Percentiles rank a stretch among this genome's conserved stretches.
Evolutionary conservation across 1,139 yeast species (phyloP).

Genomic region (Scheffersomyces insectosa): DNA sequence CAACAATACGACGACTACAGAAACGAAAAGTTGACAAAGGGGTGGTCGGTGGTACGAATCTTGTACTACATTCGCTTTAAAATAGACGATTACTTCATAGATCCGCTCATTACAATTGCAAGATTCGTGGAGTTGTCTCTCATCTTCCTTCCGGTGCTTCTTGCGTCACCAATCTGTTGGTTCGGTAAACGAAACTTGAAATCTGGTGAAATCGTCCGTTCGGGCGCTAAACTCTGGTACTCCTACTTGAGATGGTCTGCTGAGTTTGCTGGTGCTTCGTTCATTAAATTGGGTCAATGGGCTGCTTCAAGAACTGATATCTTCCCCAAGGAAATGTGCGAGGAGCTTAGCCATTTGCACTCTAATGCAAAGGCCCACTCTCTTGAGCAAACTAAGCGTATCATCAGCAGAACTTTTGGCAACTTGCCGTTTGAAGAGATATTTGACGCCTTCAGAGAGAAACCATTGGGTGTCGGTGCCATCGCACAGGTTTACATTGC

Average conservation of each 20-base stretch:
- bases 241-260: conserved; percentile 63
- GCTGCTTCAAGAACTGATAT: conserved; percentile 98
- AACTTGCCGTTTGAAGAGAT: conserved; percentile 68
- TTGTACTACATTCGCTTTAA: conserved; percentile 39
- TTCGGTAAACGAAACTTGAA: conserved; percentile 50
- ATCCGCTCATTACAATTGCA: conserved; percentile 66
- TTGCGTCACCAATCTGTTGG: conserved; percentile 64
- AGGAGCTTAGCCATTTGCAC: conserved; percentile 74
- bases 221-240: conserved; percentile 77
- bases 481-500: conserved; percentile 94
- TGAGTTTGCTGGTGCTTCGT: conserved; percentile 90
- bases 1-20: conserved; percentile 27
- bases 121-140: conserved; percentile 69
- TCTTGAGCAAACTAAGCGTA: conserved; percentile 56
- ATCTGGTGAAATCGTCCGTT: conserved; percentile 37
- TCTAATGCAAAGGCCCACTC: conserved; percentile 82
- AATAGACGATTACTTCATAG: conserved; percentile 55
- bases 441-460: conserved; percentile 74
- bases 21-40: conserved; percentile 22
- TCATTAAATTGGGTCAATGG: conserved; percentile 97
- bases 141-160: conserved; percentile 70
- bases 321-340: conserved; percentile 78
- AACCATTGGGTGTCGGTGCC: conserved; percentile 93
- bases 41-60: conserved; percentile 27
- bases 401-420: conserved; percentile 62